phyloP scores from a whole-genome alignment of 2,329 filamentous ascomycete species.

The Verruconis gallopava region DNA sequence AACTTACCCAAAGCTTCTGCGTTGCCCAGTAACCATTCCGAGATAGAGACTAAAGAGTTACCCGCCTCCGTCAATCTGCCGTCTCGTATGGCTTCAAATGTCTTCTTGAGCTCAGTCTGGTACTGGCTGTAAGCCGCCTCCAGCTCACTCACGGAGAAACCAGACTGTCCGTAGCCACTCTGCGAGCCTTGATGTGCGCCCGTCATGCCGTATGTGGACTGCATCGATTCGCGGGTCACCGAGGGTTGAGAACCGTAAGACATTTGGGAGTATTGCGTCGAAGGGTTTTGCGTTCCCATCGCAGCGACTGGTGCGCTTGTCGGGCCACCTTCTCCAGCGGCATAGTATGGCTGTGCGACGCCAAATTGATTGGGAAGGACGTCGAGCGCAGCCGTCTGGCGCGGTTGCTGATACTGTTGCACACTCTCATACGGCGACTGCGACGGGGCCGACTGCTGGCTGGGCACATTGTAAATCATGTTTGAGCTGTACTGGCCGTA shows the following conservation, averaged over 20 bases:
- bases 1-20: conserved; percentile 52
- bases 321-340: conserved; percentile 44
- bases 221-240: conserved; percentile 35
- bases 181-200: conserved; percentile 34
- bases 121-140: conserved; percentile 58
- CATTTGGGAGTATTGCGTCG: conserved; percentile 47
- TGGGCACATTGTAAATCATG: conserved; percentile 70
- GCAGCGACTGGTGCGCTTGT: conserved; percentile 46
- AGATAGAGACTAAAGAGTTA: conserved; percentile 45
- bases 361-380: conserved; percentile 58
- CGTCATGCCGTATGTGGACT: conserved; percentile 41
- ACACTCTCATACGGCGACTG: conserved; percentile 60
- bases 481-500: conserved; percentile 45
- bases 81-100: conserved; percentile 59
- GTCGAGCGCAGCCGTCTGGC: conserved; percentile 65
- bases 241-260: conserved; percentile 50
- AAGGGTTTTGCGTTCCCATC: conserved; percentile 48
- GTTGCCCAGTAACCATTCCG: conserved; percentile 54
- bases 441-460: conserved; percentile 35
- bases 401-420: conserved; percentile 55
- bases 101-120: conserved; percentile 42
- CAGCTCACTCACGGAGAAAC: conserved; percentile 24
- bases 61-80: conserved; percentile 48
- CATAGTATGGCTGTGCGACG: conserved; percentile 64
- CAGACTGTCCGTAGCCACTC: conserved; percentile 24